These are phyloP conservation scores for Moricandia arvensis DNA, from an alignment of 345 rosid genomes.

Conservation along the genomic window DNA sequence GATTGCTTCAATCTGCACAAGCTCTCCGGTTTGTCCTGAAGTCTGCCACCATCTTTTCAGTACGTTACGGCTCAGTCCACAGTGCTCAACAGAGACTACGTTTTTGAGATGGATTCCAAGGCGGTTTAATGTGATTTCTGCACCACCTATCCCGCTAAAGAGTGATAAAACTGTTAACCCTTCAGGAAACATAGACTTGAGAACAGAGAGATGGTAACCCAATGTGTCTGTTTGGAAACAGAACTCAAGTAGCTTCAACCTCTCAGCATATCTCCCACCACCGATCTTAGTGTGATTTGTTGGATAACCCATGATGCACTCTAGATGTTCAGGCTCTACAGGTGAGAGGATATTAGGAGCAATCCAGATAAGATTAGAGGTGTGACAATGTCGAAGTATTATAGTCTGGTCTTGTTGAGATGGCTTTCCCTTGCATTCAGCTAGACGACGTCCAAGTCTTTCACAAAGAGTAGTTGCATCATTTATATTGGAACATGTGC, in stretches of 20 bases:
- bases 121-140: conserved; percentile 58
- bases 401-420: conserved; percentile 57
- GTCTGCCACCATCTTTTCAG: conserved; percentile 72
- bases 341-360: conserved; percentile 59
- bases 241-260: conserved; percentile 52
- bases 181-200: conserved; percentile 61
- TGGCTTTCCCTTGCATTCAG: conserved; percentile 52
- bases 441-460: conserved; percentile 48
- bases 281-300: conserved; percentile 51
- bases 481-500: conserved; percentile 32
- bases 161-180: conserved; percentile 76
- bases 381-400: conserved; percentile 56
- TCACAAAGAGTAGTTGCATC: conserved; percentile 59
- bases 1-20: conserved; percentile 71
- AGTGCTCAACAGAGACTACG: conserved; percentile 65
- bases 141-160: conserved; percentile 82
- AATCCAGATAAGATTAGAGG: conserved; percentile 69
- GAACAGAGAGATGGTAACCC: conserved; percentile 80
- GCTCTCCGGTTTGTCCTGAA: conserved; percentile 68
- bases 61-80: conserved; percentile 56
- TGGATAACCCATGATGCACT: conserved; percentile 79
- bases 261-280: conserved; percentile 46
- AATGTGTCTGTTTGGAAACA: conserved; percentile 83
- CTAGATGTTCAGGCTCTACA: conserved; percentile 60
- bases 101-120: conserved; percentile 72